These are phyloP conservation scores for Nadsonia commutata DNA, from an alignment of 1,139 yeast species.

Conservation along the genomic window DNA sequence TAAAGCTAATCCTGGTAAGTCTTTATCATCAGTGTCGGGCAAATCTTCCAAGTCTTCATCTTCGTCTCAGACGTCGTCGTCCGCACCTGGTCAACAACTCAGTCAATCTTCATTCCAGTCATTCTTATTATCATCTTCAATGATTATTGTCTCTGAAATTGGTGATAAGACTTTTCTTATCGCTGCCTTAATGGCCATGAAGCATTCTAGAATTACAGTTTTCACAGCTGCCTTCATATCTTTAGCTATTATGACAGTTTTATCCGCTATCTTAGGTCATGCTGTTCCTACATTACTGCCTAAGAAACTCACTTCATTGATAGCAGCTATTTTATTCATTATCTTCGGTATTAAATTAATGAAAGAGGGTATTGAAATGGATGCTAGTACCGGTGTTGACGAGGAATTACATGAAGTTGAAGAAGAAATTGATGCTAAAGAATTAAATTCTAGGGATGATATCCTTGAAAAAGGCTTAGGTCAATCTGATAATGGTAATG, in stretches of 20 bases:
- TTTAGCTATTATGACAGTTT: conserved; percentile 73
- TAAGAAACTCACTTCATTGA: conserved; percentile 59
- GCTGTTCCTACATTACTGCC: conserved; percentile 77
- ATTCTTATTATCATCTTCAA: conserved; percentile 27
- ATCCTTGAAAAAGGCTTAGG: conserved; percentile 42
- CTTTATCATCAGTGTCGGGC: not conserved
- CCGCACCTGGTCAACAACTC: conserved; percentile 1
- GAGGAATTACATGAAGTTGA: conserved; percentile 96
- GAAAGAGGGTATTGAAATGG: conserved; percentile 71
- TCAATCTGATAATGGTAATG: conserved; percentile 14
- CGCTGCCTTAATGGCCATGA: conserved; percentile 98
- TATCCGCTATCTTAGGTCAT: conserved; percentile 86
- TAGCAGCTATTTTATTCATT: conserved; percentile 69
- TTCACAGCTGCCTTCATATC: conserved; percentile 84
- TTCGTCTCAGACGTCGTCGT: not conserved
- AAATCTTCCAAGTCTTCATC: not conserved
- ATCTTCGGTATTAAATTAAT: conserved; percentile 70
- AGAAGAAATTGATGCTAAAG: conserved; percentile 66
- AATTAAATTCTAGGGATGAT: conserved; percentile 37
- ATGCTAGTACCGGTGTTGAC: conserved; percentile 71
- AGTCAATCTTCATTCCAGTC: conserved; percentile 14
- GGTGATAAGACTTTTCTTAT: conserved; percentile 95
- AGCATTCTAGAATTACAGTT: conserved; percentile 66
- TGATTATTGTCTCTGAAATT: conserved; percentile 87
- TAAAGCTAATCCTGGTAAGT: not conserved